Evolutionary conservation across 2,329 filamentous ascomycete genomes (phyloP).

Genomic region (Beauveria bassiana): DNA sequence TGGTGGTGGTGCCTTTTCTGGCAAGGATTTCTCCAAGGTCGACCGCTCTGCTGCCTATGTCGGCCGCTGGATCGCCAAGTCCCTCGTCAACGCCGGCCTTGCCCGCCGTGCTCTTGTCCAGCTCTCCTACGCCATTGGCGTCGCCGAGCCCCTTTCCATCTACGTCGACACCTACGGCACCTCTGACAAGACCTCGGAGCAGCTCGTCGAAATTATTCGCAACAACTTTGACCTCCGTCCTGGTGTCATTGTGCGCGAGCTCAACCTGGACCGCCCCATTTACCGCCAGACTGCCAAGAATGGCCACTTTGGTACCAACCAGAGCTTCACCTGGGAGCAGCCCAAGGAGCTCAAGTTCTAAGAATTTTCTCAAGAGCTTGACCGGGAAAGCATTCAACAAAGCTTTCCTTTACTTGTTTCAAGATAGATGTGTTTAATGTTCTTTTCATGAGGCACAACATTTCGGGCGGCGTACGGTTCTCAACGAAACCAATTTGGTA

Average conservation of each 20-base stretch:
- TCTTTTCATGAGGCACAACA: constrained; percentile 29
- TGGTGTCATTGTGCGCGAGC: constrained; percentile 96
- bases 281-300: constrained; percentile 99
- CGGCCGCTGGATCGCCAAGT: constrained; percentile 98
- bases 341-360: constrained; percentile 92
- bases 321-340: constrained; percentile 96
- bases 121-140: constrained; percentile 98
- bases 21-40: constrained; percentile 99
- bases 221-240: constrained; percentile 97
- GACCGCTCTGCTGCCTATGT: constrained; percentile 97
- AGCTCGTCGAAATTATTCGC: constrained; percentile 91
- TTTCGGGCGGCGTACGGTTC: constrained; percentile 35
- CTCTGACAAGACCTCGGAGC: constrained; percentile 77
- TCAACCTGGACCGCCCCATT: constrained; percentile 91
- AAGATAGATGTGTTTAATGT: constrained; percentile 30
- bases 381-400: constrained; percentile 34
- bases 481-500: constrained; percentile 36
- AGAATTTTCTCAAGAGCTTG: constrained; percentile 24
- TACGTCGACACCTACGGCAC: constrained; percentile 98
- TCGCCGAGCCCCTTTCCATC: constrained; percentile 94
- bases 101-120: constrained; percentile 91
- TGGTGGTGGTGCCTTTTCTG: constrained; percentile 99
- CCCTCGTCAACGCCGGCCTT: constrained; percentile 79
- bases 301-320: constrained; percentile 96
- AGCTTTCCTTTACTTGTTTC: constrained; percentile 25